phyloP scores from a whole-genome alignment of 306 rosid species.

The Pachyrhizus erosus region DNA sequence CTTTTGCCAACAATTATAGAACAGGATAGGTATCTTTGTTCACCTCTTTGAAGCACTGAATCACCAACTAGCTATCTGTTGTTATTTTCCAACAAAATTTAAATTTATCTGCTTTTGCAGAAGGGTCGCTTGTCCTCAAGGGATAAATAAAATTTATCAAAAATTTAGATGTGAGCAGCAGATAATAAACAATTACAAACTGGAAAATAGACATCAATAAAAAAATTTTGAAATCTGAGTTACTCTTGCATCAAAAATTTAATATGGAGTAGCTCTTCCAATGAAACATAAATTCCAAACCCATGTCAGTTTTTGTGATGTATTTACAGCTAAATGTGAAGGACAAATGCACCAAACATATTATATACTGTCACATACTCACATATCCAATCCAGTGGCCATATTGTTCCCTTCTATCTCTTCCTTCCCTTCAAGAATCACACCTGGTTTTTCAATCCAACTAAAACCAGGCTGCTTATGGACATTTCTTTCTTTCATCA shows the following conservation, averaged over 20 bases:
- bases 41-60: too few relatives aligned
- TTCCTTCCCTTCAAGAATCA: slow-evolving; percentile 14
- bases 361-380: slow-evolving; percentile 7
- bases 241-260: not conserved
- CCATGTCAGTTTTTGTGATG: not conserved
- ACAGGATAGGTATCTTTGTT: too few relatives aligned
- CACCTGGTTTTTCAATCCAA: slow-evolving; percentile 46
- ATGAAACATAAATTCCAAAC: not conserved
- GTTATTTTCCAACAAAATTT: slow-evolving; percentile 69
- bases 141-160: not conserved
- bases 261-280: not conserved
- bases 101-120: not conserved
- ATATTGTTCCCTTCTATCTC: not conserved
- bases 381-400: not conserved
- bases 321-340: slow-evolving; percentile 12
- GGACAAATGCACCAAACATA: not conserved
- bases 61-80: slow-evolving; percentile 56
- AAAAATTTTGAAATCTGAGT: not conserved
- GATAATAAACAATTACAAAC: not conserved
- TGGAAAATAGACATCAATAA: slow-evolving; percentile 10
- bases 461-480: slow-evolving; percentile 63
- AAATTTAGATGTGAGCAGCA: not conserved
- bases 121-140: slow-evolving; percentile 18
- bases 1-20: not conserved
- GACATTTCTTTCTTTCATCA: slow-evolving; percentile 59